Percentiles rank a stretch among this genome's conserved stretches.
Evolutionary conservation across 768 basidiomycete species (phyloP).

Genomic region (Terana coerulea): DNA sequence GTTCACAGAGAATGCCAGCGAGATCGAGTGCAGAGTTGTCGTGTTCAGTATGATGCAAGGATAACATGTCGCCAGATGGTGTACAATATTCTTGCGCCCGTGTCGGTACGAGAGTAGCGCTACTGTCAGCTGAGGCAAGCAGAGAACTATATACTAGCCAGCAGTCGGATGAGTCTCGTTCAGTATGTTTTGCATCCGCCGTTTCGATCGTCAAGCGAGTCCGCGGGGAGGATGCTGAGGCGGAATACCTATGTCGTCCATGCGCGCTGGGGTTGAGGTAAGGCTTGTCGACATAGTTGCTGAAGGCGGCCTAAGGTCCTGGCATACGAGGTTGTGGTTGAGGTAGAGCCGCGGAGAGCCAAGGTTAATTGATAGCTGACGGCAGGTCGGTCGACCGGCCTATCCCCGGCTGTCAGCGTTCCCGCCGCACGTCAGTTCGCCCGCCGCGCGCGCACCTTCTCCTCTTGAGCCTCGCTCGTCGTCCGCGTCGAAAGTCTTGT

Average conservation of each 20-base stretch:
- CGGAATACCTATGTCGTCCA: no score
- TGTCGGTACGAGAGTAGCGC: background rate
- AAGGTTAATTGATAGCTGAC: background rate
- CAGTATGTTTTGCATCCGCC: no score
- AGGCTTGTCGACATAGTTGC: no score
- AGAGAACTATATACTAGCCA: background rate
- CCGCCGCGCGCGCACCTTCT: background rate
- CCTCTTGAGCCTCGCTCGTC: background rate
- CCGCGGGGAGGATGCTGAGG: no score
- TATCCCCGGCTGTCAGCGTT: background rate
- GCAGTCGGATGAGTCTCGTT: no score
- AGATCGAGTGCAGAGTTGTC: background rate
- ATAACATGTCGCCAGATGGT: background rate
- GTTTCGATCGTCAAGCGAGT: no score
- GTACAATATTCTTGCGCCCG: background rate
- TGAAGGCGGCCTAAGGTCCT: no score
- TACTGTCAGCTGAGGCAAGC: background rate
- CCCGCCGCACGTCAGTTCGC: background rate
- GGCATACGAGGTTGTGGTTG: background rate
- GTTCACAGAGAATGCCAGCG: slow-evolving; percentile 1
- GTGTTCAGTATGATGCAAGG: no score
- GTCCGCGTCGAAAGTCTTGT: no score
- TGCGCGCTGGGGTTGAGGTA: no score
- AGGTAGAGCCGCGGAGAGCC: background rate
- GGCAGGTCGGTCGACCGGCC: background rate